Evolutionary conservation across 768 basidiomycete species (phyloP), one percentile per base, ranked within the genome.

Genomic region (Suillus brevipes): DNA sequence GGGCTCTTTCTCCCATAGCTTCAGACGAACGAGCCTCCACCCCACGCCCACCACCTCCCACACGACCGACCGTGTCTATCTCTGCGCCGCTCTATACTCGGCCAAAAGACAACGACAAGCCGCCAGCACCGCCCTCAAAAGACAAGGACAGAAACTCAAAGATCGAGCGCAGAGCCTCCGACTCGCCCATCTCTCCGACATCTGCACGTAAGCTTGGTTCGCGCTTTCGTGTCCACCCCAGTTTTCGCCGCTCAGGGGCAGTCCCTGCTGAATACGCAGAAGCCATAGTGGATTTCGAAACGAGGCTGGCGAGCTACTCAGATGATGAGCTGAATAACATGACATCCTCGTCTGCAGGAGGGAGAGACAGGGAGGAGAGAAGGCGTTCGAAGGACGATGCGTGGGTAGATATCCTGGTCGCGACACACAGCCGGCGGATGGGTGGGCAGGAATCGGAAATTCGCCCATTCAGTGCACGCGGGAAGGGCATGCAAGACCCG

Each of bases 371-470:
- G 25, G 76, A 83, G 43, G 80, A 82, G 45, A 76, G 78, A 77
- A 78, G 71, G 77, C 76, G 73, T 68, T 81, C 82, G 23, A 79
- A 76, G 68, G 88, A 91, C 60, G 93, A 94, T 71, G 91, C 91
- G 5, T 94, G 93, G 92, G 91, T 94, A 49, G 93, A 94, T 76
- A 94, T 94, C 49, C 77, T 94, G 12, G 91, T 94, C 2, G 87
- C 86, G 52, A 84, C 74, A 16, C 84, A 84, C 67, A 74, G 69
- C 42, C 77, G 87, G 49, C 76, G 87, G 49, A 74, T 89, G 72
- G 82, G 73, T 1, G 83, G 81, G 8, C 89, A 89, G 72, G 89
- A 89, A 57, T 85, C 79, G 5, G 81, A 82, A 43, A 65, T 64
- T 16, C 65, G 67, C 40, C 71, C 63, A 68, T 78, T 66, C 62